Evolutionary conservation across 192 early-diverging fungal species (phyloP), one percentile per base, ranked within the genome.

Genomic region (Helicostylum pulchrum): DNA sequence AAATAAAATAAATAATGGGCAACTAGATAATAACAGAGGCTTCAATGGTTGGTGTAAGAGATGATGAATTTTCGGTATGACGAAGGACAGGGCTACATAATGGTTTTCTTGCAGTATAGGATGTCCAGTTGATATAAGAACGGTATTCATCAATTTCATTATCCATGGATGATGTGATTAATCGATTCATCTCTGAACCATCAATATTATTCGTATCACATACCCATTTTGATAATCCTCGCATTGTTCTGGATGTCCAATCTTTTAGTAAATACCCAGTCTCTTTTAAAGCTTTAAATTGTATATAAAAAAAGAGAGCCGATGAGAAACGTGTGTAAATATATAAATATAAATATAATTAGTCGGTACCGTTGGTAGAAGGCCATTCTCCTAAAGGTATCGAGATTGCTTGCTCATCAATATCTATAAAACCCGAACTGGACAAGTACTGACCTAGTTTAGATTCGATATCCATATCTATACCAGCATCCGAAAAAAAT

Each of bases 381-480:
- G 65, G 23, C 71, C 71, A 73, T 59, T 73, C 71, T 34, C 71
- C 71, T 11, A 73, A 26, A 7, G 71, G 71, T 53, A 72, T 31
- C 23, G 39, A 10, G 45, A 30, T 23, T 30, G 9, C 3, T 3
- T 31, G 21, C 7, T 47, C 7, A 49, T 61, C 32, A 42, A 65
- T 55, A 12, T 19, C 7, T 7, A 23, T 52, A 52, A 56, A 73
- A 0, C 65, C 61, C 2, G 46, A 11, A 0, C 47, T 14, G n/a
- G 47, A 3, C 39, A 62, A 34, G 10, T 30, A 43, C 14, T 48
- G n/a, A 7, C 54, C 45, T 5, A 57, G 21, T 11, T 31, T 47
- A 0, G 21, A 15, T n/a, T 14, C 32, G 14, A 53, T 23, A 1
- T 23, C 9, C 14, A 19, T 39, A 43, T 68, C 61, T 23, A 62